Conservation (phyloP, 495 filamentous ascomycete genomes). For the Podospora sp. region DNA sequence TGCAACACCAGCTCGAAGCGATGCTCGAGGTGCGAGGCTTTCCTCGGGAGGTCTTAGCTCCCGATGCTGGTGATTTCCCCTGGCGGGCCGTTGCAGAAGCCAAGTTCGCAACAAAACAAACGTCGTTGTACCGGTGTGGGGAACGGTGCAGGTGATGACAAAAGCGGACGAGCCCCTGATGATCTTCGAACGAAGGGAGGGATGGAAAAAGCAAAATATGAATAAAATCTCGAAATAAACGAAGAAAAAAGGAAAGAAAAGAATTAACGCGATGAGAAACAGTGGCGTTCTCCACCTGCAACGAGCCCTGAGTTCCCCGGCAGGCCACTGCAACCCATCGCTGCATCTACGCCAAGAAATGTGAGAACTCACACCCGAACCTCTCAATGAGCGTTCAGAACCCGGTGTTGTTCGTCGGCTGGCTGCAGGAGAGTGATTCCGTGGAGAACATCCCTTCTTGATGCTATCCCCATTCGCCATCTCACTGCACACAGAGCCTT, state of each 20-base stretch:
- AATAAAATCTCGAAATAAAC: not conserved
- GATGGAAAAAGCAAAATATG: not conserved
- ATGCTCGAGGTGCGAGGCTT: not conserved
- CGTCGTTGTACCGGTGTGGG: not conserved
- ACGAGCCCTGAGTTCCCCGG: not conserved
- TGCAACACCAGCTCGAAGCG: not conserved
- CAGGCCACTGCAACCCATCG: not conserved
- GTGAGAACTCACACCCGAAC: not conserved
- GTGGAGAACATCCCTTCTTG: not conserved
- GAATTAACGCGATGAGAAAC: not conserved
- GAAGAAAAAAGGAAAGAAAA: not conserved
- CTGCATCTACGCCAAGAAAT: not conserved
- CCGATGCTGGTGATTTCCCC: not conserved
- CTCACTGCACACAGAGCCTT: not conserved
- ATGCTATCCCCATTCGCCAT: not conserved
- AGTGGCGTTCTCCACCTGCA: not conserved
- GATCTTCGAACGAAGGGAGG: not conserved
- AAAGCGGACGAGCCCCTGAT: not conserved
- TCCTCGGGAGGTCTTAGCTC: not conserved
- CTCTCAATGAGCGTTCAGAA: not conserved
- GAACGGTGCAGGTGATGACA: not conserved
- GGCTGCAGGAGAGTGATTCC: not conserved
- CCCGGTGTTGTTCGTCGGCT: not conserved
- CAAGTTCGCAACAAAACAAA: not conserved
- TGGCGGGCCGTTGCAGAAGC: not conserved